Conservation (phyloP, 768 basidiomycete genomes). For the Serendipita sp. region DNA sequence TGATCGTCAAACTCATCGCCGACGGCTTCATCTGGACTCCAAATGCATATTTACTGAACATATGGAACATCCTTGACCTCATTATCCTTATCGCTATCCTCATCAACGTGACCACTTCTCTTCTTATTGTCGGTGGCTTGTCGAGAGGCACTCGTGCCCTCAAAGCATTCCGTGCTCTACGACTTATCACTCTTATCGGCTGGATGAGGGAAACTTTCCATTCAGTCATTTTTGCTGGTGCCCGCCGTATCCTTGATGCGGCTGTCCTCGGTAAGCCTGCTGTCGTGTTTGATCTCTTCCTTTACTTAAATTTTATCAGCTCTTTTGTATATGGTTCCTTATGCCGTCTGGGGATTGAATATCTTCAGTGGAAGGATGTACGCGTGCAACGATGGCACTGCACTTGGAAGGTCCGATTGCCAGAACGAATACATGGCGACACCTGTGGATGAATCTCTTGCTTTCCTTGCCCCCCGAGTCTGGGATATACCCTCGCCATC, state of each 20-base stretch:
- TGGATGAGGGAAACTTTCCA: slow-evolving; percentile 78
- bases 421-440: slow-evolving; percentile 50
- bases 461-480: slow-evolving; percentile 65
- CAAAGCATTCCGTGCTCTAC: slow-evolving; percentile 75
- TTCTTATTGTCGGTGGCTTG: slow-evolving; percentile 63
- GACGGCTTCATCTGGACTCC: slow-evolving; percentile 86
- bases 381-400: slow-evolving; percentile 55
- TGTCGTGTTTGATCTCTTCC: background rate
- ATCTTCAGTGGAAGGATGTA: slow-evolving; percentile 80
- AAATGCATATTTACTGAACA: slow-evolving; percentile 77
- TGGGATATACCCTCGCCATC: slow-evolving; percentile 79
- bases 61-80: slow-evolving; percentile 88
- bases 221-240: slow-evolving; percentile 73
- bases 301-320: slow-evolving; percentile 22
- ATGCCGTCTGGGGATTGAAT: slow-evolving; percentile 86
- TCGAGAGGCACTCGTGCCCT: slow-evolving; percentile 70
- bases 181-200: slow-evolving; percentile 78
- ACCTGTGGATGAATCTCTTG: slow-evolving; percentile 38
- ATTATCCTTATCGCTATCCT: slow-evolving; percentile 65
- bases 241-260: slow-evolving; percentile 72
- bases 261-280: slow-evolving; percentile 37
- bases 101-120: slow-evolving; percentile 52
- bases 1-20: slow-evolving; percentile 77
- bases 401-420: slow-evolving; percentile 46
- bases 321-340: slow-evolving; percentile 81